A percentile compares a stretch with the other conserved stretches of the same genome.
These are phyloP conservation scores for Eremochloa ophiuroides DNA, from an alignment of 176 grass and related monocot species.

Conservation along the genomic window DNA sequence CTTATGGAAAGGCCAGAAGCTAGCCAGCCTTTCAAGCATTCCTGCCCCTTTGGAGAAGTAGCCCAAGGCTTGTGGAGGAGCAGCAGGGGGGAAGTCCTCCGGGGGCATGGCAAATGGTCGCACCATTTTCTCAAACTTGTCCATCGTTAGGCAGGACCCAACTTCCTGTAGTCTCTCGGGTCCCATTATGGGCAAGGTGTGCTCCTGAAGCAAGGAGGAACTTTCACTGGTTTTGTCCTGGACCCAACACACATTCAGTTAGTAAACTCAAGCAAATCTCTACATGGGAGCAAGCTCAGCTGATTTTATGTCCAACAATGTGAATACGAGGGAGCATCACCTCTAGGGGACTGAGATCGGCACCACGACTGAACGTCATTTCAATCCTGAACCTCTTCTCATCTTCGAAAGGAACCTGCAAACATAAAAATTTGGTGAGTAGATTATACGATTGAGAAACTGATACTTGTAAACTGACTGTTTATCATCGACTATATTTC, in stretches of 20 bases:
- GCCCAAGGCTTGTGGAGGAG: conserved; percentile 61
- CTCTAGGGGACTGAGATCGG: conserved; percentile 89
- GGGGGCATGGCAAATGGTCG: conserved; percentile 93
- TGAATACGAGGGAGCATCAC: conserved; percentile 33
- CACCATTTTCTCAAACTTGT: conserved; percentile 98
- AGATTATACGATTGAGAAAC: neutral
- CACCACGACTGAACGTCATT: conserved; percentile 95
- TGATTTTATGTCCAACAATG: neutral
- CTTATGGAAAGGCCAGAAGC: conserved; percentile 84
- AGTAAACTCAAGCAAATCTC: neutral
- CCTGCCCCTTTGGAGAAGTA: conserved; percentile 74
- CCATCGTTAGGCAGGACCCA: conserved; percentile 69
- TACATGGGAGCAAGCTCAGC: neutral
- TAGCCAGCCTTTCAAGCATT: conserved; percentile 75
- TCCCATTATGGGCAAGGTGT: conserved; percentile 93
- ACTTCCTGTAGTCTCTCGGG: conserved; percentile 91
- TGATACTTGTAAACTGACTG: neutral
- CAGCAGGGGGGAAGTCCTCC: conserved; percentile 81
- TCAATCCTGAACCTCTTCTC: conserved; percentile 97
- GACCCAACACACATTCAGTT: conserved; percentile 11
- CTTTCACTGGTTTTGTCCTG: conserved; percentile 72
- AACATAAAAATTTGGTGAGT: neutral
- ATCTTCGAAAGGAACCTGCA: conserved; percentile 92
- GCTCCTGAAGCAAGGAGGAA: conserved; percentile 76
- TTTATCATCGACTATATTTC: neutral